These are phyloP conservation scores for Pyricularia sp. DNA, from an alignment of 2,329 filamentous ascomycete species.

Conservation along the genomic window DNA sequence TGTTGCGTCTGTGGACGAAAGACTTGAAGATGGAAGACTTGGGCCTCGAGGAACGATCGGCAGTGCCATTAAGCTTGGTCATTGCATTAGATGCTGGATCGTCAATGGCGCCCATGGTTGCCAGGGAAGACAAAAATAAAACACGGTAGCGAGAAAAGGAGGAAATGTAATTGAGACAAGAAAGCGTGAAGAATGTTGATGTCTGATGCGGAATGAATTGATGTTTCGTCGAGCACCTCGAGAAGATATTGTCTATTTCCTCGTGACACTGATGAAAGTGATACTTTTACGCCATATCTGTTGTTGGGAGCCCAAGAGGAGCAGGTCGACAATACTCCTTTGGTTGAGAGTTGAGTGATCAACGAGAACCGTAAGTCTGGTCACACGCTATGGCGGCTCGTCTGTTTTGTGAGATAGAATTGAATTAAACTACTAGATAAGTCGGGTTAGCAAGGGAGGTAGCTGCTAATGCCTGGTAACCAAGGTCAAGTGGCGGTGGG, in stretches of 20 bases:
- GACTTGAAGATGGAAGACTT: slow-evolving; percentile 41
- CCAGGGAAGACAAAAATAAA: slow-evolving; percentile 5
- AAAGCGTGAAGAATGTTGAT: background rate
- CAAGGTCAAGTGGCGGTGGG: background rate
- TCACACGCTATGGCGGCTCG: background rate
- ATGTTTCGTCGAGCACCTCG: background rate
- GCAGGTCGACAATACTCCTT: background rate
- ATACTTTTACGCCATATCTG: background rate
- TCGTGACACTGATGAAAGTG: background rate
- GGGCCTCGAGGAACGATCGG: slow-evolving; percentile 26
- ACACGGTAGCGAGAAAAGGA: background rate
- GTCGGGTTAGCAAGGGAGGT: background rate
- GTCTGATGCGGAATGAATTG: background rate
- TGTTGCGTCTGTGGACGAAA: slow-evolving; percentile 37
- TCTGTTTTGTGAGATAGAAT: background rate
- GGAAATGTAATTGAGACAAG: background rate
- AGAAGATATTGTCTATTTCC: background rate
- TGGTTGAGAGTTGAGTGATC: background rate
- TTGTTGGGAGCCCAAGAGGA: background rate
- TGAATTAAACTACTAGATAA: background rate
- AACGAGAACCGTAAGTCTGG: background rate
- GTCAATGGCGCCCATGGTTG: slow-evolving; percentile 9
- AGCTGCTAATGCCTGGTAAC: background rate
- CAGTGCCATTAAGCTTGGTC: background rate
- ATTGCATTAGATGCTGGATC: background rate